Evolutionary conservation across 192 early-diverging fungal species (phyloP).

Genomic region (Coemansia sp.): DNA sequence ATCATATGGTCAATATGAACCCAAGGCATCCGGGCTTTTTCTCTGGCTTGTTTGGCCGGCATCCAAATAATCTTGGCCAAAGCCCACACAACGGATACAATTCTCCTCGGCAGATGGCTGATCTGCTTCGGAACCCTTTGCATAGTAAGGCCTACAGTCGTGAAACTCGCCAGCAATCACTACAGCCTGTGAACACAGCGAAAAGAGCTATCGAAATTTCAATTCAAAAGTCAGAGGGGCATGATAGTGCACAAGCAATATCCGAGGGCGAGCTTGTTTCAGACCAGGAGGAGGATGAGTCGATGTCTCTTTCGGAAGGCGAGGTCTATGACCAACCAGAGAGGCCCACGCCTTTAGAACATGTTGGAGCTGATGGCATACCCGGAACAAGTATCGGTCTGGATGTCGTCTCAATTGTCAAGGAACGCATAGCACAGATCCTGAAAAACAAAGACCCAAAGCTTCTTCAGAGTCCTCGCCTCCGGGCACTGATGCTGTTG

Average conservation of each 20-base stretch:
- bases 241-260: background rate
- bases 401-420: slow-evolving; percentile 25
- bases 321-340: slow-evolving; percentile 7
- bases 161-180: background rate
- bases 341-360: background rate
- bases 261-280: slow-evolving; percentile 36
- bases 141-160: background rate
- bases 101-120: background rate
- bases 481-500: slow-evolving; percentile 40
- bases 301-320: slow-evolving; percentile 21
- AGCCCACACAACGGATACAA: background rate
- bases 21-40: background rate
- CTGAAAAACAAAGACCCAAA: slow-evolving; percentile 30
- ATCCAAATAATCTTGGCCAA: background rate
- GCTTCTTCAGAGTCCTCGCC: slow-evolving; percentile 25
- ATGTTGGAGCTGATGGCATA: background rate
- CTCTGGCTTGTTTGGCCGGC: background rate
- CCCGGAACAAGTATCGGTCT: background rate
- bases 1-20: background rate
- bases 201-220: background rate
- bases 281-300: background rate
- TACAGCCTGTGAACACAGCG: background rate
- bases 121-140: background rate
- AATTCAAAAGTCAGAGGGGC: background rate
- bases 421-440: slow-evolving; percentile 25